These are phyloP conservation scores for Fallopia convolvulus DNA, from an alignment of 148 eudicot species.

Conservation along the genomic window DNA sequence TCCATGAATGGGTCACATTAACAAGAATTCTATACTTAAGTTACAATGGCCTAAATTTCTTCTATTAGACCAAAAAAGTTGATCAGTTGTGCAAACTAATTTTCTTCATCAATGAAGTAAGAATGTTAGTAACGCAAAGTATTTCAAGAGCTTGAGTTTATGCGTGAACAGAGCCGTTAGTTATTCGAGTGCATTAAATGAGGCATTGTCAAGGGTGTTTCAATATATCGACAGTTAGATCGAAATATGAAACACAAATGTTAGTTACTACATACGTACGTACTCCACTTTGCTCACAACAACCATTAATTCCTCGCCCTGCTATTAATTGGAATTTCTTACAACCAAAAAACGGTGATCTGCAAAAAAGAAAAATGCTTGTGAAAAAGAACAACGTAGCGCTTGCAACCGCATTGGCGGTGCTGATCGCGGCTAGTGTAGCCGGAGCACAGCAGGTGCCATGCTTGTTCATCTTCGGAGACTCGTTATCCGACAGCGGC, in stretches of 20 bases:
- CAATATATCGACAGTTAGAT: too few species aligned
- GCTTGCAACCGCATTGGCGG: neutral
- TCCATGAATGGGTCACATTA: too few species aligned
- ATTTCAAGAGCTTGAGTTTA: neutral
- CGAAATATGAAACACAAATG: neutral
- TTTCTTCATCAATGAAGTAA: neutral
- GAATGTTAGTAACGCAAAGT: neutral
- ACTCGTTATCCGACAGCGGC: conserved; percentile 39
- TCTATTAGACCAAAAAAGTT: too few species aligned
- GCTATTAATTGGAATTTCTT: neutral
- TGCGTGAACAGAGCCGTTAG: neutral
- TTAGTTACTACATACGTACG: neutral
- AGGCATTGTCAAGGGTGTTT: neutral
- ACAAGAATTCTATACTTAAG: too few species aligned
- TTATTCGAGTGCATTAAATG: neutral
- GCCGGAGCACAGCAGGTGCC: conserved; percentile 23
- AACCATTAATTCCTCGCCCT: neutral
- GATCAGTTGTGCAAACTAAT: neutral
- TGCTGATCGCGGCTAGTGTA: neutral
- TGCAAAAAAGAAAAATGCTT: neutral
- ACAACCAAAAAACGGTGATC: neutral
- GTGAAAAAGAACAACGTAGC: neutral
- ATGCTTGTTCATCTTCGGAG: conserved; percentile 36
- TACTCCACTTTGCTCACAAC: neutral
- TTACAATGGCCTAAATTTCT: too few species aligned